Evolutionary conservation across 2,329 filamentous ascomycete species (phyloP).

Genomic region (Coleophoma crateriformis): DNA sequence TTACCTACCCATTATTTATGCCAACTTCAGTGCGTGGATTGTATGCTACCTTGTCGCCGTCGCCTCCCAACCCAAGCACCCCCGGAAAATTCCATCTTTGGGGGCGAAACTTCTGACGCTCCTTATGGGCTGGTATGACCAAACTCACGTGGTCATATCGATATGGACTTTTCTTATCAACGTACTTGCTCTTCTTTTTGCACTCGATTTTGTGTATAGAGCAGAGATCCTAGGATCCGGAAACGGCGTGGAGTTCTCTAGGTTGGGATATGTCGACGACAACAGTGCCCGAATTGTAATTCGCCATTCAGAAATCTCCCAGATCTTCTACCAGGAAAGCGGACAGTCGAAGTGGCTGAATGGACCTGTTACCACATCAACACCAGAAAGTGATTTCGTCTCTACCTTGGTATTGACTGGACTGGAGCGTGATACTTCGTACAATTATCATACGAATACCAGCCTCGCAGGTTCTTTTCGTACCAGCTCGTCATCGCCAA

Average conservation of each 20-base stretch:
- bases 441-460: not conserved
- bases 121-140: not conserved
- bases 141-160: not conserved
- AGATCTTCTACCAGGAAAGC: not conserved
- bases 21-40: not conserved
- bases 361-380: not conserved
- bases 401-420: not conserved
- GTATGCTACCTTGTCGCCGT: not conserved
- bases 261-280: not conserved
- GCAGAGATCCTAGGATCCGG: not conserved
- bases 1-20: not conserved
- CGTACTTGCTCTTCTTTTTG: not conserved
- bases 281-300: not conserved
- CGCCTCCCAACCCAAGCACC: not conserved
- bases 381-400: not conserved
- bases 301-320: not conserved
- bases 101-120: not conserved
- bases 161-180: not conserved
- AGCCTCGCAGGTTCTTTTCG: not conserved
- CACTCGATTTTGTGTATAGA: not conserved
- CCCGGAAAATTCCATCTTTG: not conserved
- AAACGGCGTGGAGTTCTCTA: not conserved
- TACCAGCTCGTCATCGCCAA: not conserved
- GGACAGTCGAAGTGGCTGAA: not conserved
- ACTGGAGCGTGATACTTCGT: not conserved